These are phyloP conservation scores for Reutealis trisperma DNA, from an alignment of 345 rosid species.

Conservation along the genomic window DNA sequence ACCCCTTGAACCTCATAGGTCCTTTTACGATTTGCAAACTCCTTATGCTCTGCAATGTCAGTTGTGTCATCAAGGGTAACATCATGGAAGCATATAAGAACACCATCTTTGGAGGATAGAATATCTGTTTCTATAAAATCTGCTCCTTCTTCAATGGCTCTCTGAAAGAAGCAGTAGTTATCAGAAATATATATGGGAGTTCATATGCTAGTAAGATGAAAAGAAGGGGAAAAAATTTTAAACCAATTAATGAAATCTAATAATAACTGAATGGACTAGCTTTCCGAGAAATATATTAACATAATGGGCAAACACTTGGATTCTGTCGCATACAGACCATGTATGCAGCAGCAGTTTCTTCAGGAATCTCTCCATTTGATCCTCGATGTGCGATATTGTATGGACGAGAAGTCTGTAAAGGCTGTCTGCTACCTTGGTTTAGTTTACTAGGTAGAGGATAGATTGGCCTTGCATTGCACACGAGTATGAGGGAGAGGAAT, in stretches of 20 bases:
- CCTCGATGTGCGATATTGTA: conserved; percentile 94
- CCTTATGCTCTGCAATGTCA: conserved; percentile 67
- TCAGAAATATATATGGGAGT: not conserved
- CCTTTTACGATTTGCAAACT: conserved; percentile 78
- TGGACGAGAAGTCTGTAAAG: conserved; percentile 85
- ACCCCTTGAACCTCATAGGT: conserved; percentile 79
- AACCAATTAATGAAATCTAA: too few species aligned
- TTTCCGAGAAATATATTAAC: not conserved
- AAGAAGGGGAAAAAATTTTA: not conserved
- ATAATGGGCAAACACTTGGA: not conserved
- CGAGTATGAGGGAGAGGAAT: conserved; percentile 46
- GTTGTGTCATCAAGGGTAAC: conserved; percentile 77
- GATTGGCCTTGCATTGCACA: conserved; percentile 65
- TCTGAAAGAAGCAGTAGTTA: conserved; percentile 46
- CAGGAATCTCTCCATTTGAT: conserved; percentile 91
- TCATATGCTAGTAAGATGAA: not conserved
- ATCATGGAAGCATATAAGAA: conserved; percentile 82
- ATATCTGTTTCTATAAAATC: conserved; percentile 94
- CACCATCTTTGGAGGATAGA: conserved; percentile 75
- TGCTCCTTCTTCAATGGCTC: conserved; percentile 92
- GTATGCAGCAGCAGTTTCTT: conserved; percentile 92
- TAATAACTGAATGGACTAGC: too few species aligned
- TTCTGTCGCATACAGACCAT: conserved; percentile 38
- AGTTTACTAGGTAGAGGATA: conserved; percentile 83
- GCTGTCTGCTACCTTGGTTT: conserved; percentile 41